Evolutionary conservation across 108 stramenopile species (phyloP).

Genomic region (Nannochloropsis salina): DNA sequence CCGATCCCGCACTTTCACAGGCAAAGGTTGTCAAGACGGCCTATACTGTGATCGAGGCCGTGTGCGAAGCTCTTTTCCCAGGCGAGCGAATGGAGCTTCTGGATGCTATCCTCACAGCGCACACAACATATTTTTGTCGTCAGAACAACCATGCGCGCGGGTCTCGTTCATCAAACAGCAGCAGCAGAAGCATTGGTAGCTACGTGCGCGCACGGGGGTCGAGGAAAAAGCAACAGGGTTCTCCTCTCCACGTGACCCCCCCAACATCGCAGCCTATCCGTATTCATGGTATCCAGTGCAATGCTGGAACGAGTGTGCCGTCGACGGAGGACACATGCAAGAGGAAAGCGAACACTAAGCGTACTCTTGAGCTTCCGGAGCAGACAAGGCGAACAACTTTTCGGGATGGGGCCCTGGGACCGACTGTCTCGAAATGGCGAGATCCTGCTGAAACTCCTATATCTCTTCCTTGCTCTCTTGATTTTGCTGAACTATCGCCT

Average conservation of each 20-base stretch:
- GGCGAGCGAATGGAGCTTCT: conserved; percentile 12
- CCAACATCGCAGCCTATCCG: not conserved
- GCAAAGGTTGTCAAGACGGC: conserved; percentile 9
- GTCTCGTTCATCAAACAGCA: not conserved
- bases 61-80: conserved; percentile 19
- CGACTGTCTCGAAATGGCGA: too few relatives aligned
- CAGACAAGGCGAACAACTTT: too few relatives aligned
- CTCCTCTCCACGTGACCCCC: not conserved
- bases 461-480: too few relatives aligned
- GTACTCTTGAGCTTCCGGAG: too few relatives aligned
- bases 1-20: not conserved
- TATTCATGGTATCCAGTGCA: not conserved
- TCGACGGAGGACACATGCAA: too few relatives aligned
- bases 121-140: not conserved
- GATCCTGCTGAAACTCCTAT: too few relatives aligned
- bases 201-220: not conserved
- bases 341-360: too few relatives aligned
- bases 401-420: too few relatives aligned
- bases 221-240: conserved; percentile 10
- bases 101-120: not conserved
- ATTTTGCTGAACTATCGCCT: too few relatives aligned
- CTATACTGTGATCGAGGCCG: conserved; percentile 2
- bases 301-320: too few relatives aligned
- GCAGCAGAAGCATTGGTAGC: not conserved
- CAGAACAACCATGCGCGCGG: not conserved